These are phyloP conservation scores for Setomelanomma holmii DNA, from an alignment of 2,329 filamentous ascomycete genomes.

Conservation along the genomic window DNA sequence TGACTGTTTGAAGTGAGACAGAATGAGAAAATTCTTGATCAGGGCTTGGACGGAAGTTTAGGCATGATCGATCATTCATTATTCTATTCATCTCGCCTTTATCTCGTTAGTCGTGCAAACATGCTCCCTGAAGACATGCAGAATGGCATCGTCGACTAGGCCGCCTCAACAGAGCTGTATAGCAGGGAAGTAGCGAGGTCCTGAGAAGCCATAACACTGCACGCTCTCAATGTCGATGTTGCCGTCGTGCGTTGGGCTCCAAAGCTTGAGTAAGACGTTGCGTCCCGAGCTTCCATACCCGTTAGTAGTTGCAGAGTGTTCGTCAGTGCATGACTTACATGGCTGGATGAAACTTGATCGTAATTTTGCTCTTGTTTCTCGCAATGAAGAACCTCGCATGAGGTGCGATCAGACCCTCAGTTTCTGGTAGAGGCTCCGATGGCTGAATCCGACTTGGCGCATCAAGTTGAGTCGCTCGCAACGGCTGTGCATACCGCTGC, in stretches of 20 bases:
- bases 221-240: slow-evolving; percentile 94
- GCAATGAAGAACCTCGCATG: slow-evolving; percentile 86
- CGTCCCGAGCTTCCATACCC: slow-evolving; percentile 67
- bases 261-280: slow-evolving; percentile 88
- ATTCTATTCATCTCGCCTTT: neutral
- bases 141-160: neutral
- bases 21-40: too few relatives aligned
- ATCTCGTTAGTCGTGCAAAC: neutral
- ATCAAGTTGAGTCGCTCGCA: slow-evolving; percentile 38
- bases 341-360: slow-evolving; percentile 82
- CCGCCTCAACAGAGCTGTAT: slow-evolving; percentile 53
- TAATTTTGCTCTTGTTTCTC: slow-evolving; percentile 82
- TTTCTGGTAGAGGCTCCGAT: slow-evolving; percentile 24
- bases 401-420: slow-evolving; percentile 65
- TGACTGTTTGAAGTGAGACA: too few relatives aligned
- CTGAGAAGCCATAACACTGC: slow-evolving; percentile 82
- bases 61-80: too few relatives aligned
- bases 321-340: slow-evolving; percentile 56
- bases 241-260: slow-evolving; percentile 74
- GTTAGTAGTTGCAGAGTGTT: slow-evolving; percentile 2
- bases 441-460: slow-evolving; percentile 46
- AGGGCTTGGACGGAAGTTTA: too few relatives aligned
- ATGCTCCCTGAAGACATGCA: neutral
- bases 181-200: slow-evolving; percentile 82
- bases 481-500: slow-evolving; percentile 30